These are phyloP conservation scores for Kwoniella bestiolae DNA, from an alignment of 768 basidiomycete species.

Conservation along the genomic window DNA sequence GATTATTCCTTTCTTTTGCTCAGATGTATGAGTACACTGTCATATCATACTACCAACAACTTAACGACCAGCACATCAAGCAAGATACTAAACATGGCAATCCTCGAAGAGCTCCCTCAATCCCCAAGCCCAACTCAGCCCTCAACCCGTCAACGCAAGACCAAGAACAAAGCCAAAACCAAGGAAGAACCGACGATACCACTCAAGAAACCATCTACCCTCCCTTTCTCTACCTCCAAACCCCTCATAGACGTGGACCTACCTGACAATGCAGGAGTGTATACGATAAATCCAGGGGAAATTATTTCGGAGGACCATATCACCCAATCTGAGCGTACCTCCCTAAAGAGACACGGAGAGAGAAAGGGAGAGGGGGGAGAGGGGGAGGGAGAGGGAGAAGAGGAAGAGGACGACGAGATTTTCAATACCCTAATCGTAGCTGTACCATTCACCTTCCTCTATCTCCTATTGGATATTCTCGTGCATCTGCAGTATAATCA, in stretches of 20 bases:
- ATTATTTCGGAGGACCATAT: conserved; percentile 3
- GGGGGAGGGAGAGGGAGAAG: neutral
- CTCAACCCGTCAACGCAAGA: conserved; percentile 5
- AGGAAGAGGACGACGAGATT: conserved; percentile 41
- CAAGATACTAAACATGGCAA: too few relatives aligned
- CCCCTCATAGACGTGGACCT: conserved; percentile 1
- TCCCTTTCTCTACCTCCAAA: neutral
- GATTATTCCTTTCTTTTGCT: too few relatives aligned
- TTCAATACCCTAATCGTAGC: conserved; percentile 49
- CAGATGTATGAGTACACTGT: too few relatives aligned
- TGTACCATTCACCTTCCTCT: conserved; percentile 53
- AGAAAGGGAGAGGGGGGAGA: neutral
- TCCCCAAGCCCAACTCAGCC: too few relatives aligned
- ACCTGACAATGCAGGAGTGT: neutral
- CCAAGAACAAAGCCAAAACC: neutral
- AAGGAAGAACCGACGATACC: neutral
- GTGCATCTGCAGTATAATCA: conserved; percentile 52
- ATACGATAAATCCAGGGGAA: conserved; percentile 13
- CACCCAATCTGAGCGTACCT: neutral
- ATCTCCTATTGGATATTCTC: conserved; percentile 52
- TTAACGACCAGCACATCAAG: too few relatives aligned
- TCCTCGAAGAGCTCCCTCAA: conserved; percentile 4
- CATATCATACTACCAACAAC: too few relatives aligned
- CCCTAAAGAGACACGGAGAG: neutral
- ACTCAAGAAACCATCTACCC: neutral